phyloP scores from a whole-genome alignment of 306 rosid genomes.

The Trifolium dubium region DNA sequence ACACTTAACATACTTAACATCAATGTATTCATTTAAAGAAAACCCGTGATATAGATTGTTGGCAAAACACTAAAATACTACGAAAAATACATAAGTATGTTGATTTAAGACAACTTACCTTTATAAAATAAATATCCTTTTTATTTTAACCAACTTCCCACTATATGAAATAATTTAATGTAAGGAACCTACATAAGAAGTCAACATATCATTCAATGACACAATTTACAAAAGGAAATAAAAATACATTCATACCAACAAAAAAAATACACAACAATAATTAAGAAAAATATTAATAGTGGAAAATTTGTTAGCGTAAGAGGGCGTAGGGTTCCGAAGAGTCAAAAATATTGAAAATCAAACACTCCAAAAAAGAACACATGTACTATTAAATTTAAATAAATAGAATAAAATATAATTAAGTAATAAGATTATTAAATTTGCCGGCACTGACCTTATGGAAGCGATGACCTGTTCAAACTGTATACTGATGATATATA shows the following conservation, averaged over 20 bases:
- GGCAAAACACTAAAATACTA: not conserved
- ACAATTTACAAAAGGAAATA: not conserved
- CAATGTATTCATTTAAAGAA: not conserved
- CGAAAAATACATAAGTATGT: not conserved
- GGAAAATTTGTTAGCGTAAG: slow-evolving; percentile 22
- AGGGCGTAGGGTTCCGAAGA: not conserved
- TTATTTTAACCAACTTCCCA: slow-evolving; percentile 14
- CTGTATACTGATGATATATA: slow-evolving; percentile 8
- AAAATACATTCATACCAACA: too few species aligned
- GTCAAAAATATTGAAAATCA: slow-evolving; percentile 51
- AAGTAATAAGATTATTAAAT: slow-evolving; percentile 22
- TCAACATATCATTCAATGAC: slow-evolving; percentile 14
- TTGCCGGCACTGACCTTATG: slow-evolving; percentile 51
- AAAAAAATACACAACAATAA: too few species aligned
- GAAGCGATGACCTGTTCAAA: slow-evolving; percentile 44
- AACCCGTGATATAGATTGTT: not conserved
- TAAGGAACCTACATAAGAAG: slow-evolving; percentile 18
- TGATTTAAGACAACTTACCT: slow-evolving; percentile 45
- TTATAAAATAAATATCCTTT: slow-evolving; percentile 28
- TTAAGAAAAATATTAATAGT: too few species aligned
- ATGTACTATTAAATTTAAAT: not conserved
- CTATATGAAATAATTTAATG: slow-evolving; percentile 30
- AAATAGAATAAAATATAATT: not conserved
- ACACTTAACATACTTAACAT: not conserved
- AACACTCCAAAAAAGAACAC: slow-evolving; percentile 43